These are phyloP conservation scores for Termitomyces sp. DNA, from an alignment of 768 basidiomycete species.

Conservation along the genomic window DNA sequence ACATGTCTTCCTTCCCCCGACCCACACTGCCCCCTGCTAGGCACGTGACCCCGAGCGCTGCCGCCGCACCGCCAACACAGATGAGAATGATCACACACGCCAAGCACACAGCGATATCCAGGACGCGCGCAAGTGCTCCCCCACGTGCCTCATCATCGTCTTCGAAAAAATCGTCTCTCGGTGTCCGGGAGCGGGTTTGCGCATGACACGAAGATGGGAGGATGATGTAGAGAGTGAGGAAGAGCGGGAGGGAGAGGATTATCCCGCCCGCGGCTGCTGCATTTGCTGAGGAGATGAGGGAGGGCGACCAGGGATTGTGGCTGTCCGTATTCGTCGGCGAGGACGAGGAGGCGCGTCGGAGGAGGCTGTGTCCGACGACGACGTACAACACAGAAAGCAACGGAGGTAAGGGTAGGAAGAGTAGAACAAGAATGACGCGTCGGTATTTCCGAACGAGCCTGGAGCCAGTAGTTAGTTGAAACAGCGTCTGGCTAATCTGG, in stretches of 20 bases:
- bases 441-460: slow-evolving; percentile 1
- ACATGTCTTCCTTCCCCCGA: slow-evolving; percentile 12
- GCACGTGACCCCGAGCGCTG: neutral
- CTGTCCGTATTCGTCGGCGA: neutral
- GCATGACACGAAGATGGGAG: slow-evolving; percentile 12
- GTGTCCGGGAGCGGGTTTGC: neutral
- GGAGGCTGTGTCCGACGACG: slow-evolving; percentile 25
- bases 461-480: neutral
- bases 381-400: slow-evolving; percentile 26
- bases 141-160: neutral
- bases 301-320: slow-evolving; percentile 12
- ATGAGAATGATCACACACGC: neutral
- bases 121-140: neutral
- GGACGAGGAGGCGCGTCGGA: slow-evolving; percentile 16
- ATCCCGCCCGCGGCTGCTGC: slow-evolving; percentile 29
- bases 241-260: slow-evolving; percentile 29
- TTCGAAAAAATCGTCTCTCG: neutral
- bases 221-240: slow-evolving; percentile 25
- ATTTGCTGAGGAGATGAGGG: slow-evolving; percentile 24
- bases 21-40: neutral
- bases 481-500: neutral
- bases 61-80: neutral
- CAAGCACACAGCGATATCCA: neutral
- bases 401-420: slow-evolving; percentile 30
- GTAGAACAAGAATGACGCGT: slow-evolving; percentile 14